Percentiles rank a stretch among this genome's conserved stretches.
phyloP scores from a whole-genome alignment of 306 rosid species.

The Psophocarpus tetragonolobus region DNA sequence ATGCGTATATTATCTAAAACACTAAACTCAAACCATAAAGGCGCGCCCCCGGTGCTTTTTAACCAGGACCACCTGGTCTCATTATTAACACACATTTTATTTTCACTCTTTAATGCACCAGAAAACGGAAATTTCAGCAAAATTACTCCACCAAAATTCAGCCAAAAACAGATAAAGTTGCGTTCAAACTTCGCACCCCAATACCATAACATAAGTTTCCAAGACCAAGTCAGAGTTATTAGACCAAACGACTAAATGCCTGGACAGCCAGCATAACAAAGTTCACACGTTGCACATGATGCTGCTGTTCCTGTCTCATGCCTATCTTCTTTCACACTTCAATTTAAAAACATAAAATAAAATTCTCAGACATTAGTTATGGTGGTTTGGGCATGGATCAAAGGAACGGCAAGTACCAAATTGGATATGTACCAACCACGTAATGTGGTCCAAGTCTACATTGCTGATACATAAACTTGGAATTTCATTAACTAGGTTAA shows the following conservation, averaged over 20 bases:
- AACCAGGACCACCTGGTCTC: conserved; percentile 1
- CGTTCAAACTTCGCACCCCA: conserved; percentile 24
- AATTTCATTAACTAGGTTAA: conserved; percentile 28
- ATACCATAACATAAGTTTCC: neutral
- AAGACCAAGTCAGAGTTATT: neutral
- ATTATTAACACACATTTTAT: neutral
- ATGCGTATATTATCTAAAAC: neutral
- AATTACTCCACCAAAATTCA: neutral
- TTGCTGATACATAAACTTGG: conserved; percentile 14
- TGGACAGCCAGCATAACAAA: neutral
- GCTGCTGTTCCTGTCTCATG: neutral
- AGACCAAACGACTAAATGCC: neutral
- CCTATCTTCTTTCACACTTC: neutral
- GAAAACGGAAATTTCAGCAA: neutral
- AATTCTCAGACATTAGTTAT: neutral
- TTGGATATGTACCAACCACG: neutral
- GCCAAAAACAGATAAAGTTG: neutral
- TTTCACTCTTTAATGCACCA: neutral
- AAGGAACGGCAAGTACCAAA: neutral
- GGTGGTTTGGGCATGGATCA: neutral
- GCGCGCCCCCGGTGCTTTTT: conserved; percentile 14
- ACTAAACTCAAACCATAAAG: conserved; percentile 21
- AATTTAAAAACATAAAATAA: neutral
- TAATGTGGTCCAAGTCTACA: conserved; percentile 6
- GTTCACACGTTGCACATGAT: conserved; percentile 24